These are phyloP conservation scores for Syzygium grande DNA, from an alignment of 345 rosid species.

Conservation along the genomic window DNA sequence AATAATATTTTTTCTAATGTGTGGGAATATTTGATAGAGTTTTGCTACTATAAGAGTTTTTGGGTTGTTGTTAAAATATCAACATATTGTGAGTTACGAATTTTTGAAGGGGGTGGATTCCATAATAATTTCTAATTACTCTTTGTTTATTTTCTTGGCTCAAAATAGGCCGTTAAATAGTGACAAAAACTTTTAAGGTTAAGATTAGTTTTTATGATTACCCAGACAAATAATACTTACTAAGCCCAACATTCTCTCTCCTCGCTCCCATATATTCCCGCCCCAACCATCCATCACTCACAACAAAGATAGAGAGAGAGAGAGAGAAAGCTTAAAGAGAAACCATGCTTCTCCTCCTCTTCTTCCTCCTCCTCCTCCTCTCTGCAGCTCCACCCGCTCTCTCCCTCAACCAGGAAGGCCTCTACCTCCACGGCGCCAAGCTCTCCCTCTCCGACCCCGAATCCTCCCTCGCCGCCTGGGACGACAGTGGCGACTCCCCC, in stretches of 20 bases:
- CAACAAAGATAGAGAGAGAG: neutral
- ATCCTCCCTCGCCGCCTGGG: constrained; percentile 34
- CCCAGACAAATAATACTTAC: neutral
- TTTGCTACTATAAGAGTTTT: no score
- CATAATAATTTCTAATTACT: no score
- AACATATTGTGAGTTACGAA: no score
- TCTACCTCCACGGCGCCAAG: constrained; percentile 21
- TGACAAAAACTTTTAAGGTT: neutral
- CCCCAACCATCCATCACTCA: neutral
- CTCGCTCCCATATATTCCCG: neutral
- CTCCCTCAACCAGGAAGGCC: constrained; percentile 37
- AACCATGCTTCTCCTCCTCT: neutral
- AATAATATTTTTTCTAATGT: fast-evolving
- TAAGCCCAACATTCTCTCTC: neutral
- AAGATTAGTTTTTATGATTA: neutral
- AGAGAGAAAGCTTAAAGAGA: no score
- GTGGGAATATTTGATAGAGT: neutral
- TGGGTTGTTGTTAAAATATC: no score
- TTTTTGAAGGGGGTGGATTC: no score
- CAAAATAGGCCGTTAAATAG: no score
- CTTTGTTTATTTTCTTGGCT: no score
- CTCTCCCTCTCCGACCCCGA: constrained; percentile 28
- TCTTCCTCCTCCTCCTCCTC: constrained; percentile 1
- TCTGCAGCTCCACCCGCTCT: neutral
- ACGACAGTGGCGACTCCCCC: constrained; percentile 22